phyloP scores from a whole-genome alignment of 2,329 filamentous ascomycete genomes.

The Cladosporium sp. region DNA sequence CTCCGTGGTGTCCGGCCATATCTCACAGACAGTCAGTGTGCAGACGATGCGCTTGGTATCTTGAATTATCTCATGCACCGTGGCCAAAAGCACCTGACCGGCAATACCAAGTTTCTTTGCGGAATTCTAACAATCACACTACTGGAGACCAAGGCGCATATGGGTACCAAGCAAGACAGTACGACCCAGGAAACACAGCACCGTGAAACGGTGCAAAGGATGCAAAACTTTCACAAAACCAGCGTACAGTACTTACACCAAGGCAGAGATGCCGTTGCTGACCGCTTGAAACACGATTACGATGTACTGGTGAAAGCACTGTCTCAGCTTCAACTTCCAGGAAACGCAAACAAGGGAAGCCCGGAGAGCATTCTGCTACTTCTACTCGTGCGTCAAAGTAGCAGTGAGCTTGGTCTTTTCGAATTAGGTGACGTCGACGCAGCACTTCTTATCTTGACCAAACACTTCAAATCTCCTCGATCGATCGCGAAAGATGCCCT shows the following conservation, averaged over 20 bases:
- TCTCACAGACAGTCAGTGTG: conserved; percentile 77
- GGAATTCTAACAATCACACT: conserved; percentile 76
- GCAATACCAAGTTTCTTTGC: conserved; percentile 69
- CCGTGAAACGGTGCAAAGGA: conserved; percentile 68
- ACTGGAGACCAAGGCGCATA: conserved; percentile 70
- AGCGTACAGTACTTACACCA: conserved; percentile 63
- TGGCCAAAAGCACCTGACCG: conserved; percentile 60
- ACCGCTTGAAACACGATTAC: conserved; percentile 3
- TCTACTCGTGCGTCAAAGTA: conserved; percentile 72
- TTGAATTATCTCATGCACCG: conserved; percentile 74
- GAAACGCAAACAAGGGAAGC: conserved; percentile 64
- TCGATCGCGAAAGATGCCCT: conserved; percentile 62
- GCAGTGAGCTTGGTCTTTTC: conserved; percentile 58
- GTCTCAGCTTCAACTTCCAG: conserved; percentile 56
- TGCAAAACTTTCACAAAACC: conserved; percentile 73
- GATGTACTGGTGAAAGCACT: conserved; percentile 18
- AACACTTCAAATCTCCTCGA: conserved; percentile 62
- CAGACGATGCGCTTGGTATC: conserved; percentile 83
- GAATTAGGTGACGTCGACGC: conserved; percentile 64
- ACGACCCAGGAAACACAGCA: conserved; percentile 84
- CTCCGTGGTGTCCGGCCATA: conserved; percentile 75
- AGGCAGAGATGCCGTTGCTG: background rate
- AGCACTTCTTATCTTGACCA: conserved; percentile 68
- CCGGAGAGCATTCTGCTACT: conserved; percentile 75
- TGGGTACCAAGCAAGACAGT: conserved; percentile 68